Evolutionary conservation across 495 filamentous ascomycete genomes (phyloP).

Genomic region (Aspergillus egyptiacus): DNA sequence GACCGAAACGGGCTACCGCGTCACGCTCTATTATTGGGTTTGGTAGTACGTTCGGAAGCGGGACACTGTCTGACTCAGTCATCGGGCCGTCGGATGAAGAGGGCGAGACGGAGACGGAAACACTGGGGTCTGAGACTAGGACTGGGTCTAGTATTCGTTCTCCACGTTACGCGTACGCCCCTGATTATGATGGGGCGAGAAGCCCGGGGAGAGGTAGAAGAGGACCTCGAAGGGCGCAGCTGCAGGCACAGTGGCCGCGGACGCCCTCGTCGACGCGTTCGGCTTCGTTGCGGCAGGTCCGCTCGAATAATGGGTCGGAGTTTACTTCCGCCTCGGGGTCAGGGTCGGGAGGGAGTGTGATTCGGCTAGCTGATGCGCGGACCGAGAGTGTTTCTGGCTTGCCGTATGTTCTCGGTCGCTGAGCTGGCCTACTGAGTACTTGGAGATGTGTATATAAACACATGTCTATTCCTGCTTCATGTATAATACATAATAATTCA

Average conservation of each 20-base stretch:
- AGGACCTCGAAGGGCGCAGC: constrained; percentile 28
- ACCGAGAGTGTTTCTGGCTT: constrained; percentile 30
- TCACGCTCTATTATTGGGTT: too few relatives aligned
- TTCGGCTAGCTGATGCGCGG: constrained; percentile 15
- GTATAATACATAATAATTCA: too few relatives aligned
- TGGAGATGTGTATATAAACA: not conserved
- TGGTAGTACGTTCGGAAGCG: not conserved
- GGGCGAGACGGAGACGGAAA: constrained; percentile 38
- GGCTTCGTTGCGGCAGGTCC: constrained; percentile 28
- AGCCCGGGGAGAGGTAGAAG: constrained; percentile 14
- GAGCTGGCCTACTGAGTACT: too few relatives aligned
- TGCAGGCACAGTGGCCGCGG: constrained; percentile 22
- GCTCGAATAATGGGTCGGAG: constrained; percentile 42
- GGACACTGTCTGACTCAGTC: constrained; percentile 24
- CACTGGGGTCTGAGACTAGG: not conserved
- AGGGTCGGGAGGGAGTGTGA: constrained; percentile 12
- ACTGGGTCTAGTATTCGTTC: not conserved
- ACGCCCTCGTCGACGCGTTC: constrained; percentile 34
- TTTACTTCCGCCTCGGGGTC: not conserved
- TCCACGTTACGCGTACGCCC: constrained; percentile 19
- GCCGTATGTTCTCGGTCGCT: constrained; percentile 34
- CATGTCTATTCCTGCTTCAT: too few relatives aligned
- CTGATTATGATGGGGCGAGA: too few relatives aligned
- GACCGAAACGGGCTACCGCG: constrained; percentile 16
- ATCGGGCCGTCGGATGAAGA: constrained; percentile 44